Base-by-base conservation (phyloP, 2,329 filamentous ascomycete genomes). In the Cytospora leucostoma region DNA sequence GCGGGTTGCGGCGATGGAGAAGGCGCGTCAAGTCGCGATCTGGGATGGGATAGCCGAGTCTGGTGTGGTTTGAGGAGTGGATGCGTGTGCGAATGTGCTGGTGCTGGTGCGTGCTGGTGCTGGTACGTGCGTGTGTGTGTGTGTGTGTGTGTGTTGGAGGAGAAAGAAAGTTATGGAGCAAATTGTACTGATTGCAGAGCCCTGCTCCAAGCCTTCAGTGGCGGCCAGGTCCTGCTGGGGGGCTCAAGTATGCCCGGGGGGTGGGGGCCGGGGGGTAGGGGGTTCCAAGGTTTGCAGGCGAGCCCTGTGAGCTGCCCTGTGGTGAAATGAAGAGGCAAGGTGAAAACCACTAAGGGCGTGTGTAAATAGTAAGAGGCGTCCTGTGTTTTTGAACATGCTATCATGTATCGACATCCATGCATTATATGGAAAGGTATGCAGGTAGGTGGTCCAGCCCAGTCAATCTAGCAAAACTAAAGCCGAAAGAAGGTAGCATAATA, bases 1-100 rank as follows among this genome's bases (percentile, higher is more conserved):
- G 70, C 71, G 71, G 71, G 73, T 71, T 73, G 75, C 77, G 75
- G 76, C 76, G 77, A 79, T 78, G 74, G 74, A 76, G 75, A 73
- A 75, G 77, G 78, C 78, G 76, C 77, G 77, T 79, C 73, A 72
- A 70, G 71, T 69, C 74, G 74, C 71, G 74, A 71, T 58, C 57
- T 59, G 56, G 56, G 63, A 58, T 59, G 56, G 56, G 63, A 58
- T 62, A 63, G 62, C 56, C 64, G 61, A 54, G 70, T 73, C 27
- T 27, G 27, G 70, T 73, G 73, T 71, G 71, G 70, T 70, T 71
- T 68, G 72, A 73, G 69, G 69, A 70, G 74, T 72, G 57, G 63
- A 49, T 55, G 58, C 47, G 35, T 38, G 13, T 15, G 15, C 33
- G 51, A 44, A n/a, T 11, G 47, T 15, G 33, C 11, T 32, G 27